These are phyloP conservation scores for Adansonia grandidieri DNA, from an alignment of 441 rosid genomes.

Conservation along the genomic window DNA sequence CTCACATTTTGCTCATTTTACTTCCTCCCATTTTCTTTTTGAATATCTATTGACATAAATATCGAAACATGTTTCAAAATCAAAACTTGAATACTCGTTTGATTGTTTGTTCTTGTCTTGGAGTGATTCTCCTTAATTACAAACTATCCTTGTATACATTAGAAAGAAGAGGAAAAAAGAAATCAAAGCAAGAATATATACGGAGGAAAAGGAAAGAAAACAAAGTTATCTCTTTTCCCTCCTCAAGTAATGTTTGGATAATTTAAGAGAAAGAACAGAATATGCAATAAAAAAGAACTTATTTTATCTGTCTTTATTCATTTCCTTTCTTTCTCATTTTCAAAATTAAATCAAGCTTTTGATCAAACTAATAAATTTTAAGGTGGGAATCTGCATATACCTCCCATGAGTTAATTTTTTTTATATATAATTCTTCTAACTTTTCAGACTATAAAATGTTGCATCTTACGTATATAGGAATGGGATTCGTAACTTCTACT, in stretches of 20 bases:
- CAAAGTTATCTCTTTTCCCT: not conserved
- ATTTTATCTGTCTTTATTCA: not conserved
- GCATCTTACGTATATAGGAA: not conserved
- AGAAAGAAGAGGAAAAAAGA: not conserved
- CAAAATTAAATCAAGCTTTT: slow-evolving; percentile 10
- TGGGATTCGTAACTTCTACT: no score
- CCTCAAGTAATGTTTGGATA: not conserved
- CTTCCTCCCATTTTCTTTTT: no score
- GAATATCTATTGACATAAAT: no score
- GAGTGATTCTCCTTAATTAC: no score
- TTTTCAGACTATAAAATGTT: not conserved
- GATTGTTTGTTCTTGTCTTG: no score
- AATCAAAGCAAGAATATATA: not conserved
- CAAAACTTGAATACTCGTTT: no score
- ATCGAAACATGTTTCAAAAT: no score
- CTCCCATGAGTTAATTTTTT: not conserved
- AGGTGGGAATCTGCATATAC: slow-evolving; percentile 15
- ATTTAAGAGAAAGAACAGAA: not conserved
- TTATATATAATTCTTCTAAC: not conserved
- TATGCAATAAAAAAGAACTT: not conserved
- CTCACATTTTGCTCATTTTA: no score
- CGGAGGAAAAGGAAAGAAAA: not conserved
- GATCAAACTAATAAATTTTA: not conserved
- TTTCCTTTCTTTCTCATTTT: not conserved
- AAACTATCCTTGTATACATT: not conserved